These are phyloP conservation scores for Pseudogymnoascus sp. DNA, from an alignment of 2,329 filamentous ascomycete species.

Conservation along the genomic window DNA sequence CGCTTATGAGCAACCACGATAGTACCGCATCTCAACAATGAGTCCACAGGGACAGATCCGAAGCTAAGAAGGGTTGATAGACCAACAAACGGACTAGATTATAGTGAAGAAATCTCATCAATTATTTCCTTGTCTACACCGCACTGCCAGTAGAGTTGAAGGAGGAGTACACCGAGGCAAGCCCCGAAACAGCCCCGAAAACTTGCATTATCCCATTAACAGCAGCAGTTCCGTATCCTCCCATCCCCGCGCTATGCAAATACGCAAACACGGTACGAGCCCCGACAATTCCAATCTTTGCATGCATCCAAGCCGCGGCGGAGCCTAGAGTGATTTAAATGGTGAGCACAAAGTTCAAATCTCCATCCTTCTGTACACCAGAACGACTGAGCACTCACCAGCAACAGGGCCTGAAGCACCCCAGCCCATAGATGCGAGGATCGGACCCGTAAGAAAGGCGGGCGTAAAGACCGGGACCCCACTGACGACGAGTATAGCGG, in stretches of 20 bases:
- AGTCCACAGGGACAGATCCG: not conserved
- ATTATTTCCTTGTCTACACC: not conserved
- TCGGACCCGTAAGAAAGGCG: slow-evolving; percentile 11
- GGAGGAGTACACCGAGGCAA: not conserved
- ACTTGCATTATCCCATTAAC: slow-evolving; percentile 6
- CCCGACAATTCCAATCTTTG: slow-evolving; percentile 12
- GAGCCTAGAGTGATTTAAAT: slow-evolving; percentile 10
- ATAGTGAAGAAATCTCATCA: not conserved
- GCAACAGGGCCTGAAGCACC: slow-evolving; percentile 13
- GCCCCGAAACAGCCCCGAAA: not conserved
- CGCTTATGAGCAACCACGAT: not conserved
- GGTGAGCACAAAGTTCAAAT: too few relatives aligned
- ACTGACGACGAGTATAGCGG: slow-evolving; percentile 9
- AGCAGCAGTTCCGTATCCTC: slow-evolving; percentile 2
- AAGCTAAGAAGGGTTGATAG: not conserved
- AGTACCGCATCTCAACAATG: not conserved
- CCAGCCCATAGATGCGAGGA: slow-evolving; percentile 13
- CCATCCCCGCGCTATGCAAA: slow-evolving; percentile 9
- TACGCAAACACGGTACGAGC: slow-evolving; percentile 2
- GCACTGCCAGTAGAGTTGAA: not conserved
- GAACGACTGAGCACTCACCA: slow-evolving; percentile 4
- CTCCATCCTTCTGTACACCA: too few relatives aligned
- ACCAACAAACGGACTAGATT: not conserved
- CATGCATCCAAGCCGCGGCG: slow-evolving; percentile 10
- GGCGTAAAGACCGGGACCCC: slow-evolving; percentile 13